Evolutionary conservation across 176 grass and related monocot genomes (phyloP).

Genomic region (Avena eriantha): DNA sequence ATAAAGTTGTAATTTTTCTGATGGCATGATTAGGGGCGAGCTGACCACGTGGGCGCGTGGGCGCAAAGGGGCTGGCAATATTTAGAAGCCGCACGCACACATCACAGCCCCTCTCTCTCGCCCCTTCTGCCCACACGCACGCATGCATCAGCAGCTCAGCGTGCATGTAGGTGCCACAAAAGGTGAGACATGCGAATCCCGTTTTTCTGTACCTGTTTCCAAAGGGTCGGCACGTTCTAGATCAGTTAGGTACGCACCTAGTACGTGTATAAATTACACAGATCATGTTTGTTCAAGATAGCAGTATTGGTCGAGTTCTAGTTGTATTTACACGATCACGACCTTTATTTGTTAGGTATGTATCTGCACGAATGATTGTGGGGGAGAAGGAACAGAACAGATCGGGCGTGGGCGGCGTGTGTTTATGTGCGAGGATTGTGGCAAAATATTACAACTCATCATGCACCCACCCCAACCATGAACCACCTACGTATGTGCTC

Average conservation of each 20-base stretch:
- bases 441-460: slow-evolving; percentile 34
- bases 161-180: not conserved
- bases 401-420: not conserved
- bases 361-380: not conserved
- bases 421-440: slow-evolving; percentile 1
- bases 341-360: not conserved
- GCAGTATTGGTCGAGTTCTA: not conserved
- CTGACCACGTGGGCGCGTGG: slow-evolving; percentile 51
- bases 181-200: not conserved
- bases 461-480: slow-evolving; percentile 21
- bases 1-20: slow-evolving; percentile 28
- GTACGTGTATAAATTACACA: not conserved
- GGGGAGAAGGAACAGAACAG: not conserved
- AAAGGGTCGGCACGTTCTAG: slow-evolving; percentile 34
- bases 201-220: not conserved
- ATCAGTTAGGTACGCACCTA: slow-evolving; percentile 45
- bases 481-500: not conserved
- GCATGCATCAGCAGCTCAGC: not conserved
- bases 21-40: slow-evolving; percentile 20
- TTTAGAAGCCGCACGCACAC: not conserved
- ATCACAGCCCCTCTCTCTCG: not conserved
- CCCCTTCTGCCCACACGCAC: not conserved
- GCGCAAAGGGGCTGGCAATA: slow-evolving; percentile 25
- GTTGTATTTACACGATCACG: not conserved
- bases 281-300: not conserved